Evolutionary conservation across 2,329 filamentous ascomycete genomes (phyloP).

Genomic region (Rugonectria rugulosa): DNA sequence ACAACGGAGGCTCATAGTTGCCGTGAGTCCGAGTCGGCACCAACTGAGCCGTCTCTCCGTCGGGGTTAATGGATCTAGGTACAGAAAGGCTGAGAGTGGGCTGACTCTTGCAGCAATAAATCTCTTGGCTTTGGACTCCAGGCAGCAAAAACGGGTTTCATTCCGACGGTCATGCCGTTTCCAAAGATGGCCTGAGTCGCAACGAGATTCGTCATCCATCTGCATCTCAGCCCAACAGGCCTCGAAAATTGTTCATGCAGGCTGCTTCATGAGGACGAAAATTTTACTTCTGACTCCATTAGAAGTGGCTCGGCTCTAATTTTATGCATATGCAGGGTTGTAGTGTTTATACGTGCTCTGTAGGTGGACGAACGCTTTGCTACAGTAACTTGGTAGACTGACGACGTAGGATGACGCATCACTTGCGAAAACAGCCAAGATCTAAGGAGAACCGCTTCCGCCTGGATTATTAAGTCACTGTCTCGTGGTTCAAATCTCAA

Average conservation of each 20-base stretch:
- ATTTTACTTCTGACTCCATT: background rate
- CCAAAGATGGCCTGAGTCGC: background rate
- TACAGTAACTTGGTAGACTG: too few relatives aligned
- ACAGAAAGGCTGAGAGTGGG: background rate
- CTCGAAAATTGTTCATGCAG: background rate
- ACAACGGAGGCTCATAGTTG: background rate
- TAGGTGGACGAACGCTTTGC: too few relatives aligned
- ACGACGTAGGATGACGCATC: too few relatives aligned
- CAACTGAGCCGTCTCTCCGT: background rate
- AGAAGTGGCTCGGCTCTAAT: too few relatives aligned
- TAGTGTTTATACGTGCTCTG: too few relatives aligned
- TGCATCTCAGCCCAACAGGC: background rate
- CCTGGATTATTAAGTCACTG: too few relatives aligned
- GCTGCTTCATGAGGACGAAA: background rate
- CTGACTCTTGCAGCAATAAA: background rate
- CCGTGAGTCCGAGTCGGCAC: background rate
- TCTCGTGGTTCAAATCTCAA: too few relatives aligned
- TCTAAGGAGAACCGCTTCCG: too few relatives aligned
- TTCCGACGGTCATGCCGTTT: background rate
- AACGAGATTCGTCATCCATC: background rate
- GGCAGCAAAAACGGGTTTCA: background rate
- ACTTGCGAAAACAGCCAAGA: too few relatives aligned
- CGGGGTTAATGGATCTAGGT: background rate
- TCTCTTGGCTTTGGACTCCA: background rate
- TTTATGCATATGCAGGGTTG: background rate